phyloP scores from a whole-genome alignment of 78 protist species.

The Isochrysis galbana region DNA sequence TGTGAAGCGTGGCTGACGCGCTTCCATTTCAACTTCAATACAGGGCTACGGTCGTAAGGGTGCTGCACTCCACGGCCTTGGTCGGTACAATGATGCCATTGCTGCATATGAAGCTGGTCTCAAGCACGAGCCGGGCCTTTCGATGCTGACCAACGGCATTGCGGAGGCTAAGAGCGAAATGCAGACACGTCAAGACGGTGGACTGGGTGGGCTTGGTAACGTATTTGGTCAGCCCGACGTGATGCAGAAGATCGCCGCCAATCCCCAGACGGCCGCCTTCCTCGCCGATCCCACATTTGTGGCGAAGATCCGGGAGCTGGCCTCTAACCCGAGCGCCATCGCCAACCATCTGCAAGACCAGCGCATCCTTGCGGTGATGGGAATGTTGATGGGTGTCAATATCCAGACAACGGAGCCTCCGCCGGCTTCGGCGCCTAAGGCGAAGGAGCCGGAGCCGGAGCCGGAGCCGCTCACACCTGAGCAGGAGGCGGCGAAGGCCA shows the following conservation, averaged over 20 bases:
- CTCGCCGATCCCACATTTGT: constrained; percentile 65
- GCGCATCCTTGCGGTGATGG: constrained; percentile 46
- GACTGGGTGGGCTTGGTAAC: not conserved
- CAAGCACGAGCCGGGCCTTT: constrained; percentile 18
- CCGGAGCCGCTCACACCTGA: constrained; percentile 20
- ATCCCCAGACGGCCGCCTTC: constrained; percentile 62
- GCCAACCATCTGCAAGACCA: constrained; percentile 35
- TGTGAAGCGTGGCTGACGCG: too few species aligned
- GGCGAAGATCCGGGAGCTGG: constrained; percentile 9
- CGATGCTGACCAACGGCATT: not conserved
- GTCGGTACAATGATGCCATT: constrained; percentile 63
- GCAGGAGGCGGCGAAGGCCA: not conserved
- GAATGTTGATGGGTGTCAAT: constrained; percentile 63
- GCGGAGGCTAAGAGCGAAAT: not conserved
- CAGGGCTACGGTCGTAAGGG: constrained; percentile 86
- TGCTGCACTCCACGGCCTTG: constrained; percentile 62
- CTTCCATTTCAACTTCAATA: too few species aligned
- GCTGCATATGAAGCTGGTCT: constrained; percentile 61
- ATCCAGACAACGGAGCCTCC: constrained; percentile 10
- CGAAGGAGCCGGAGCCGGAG: constrained; percentile 22
- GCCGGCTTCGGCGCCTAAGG: not conserved
- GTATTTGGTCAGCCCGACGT: not conserved
- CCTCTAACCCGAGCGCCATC: not conserved
- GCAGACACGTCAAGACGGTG: not conserved
- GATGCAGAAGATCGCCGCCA: not conserved